These are phyloP conservation scores for Termitomyces sp. DNA, from an alignment of 768 basidiomycete genomes.

Conservation along the genomic window DNA sequence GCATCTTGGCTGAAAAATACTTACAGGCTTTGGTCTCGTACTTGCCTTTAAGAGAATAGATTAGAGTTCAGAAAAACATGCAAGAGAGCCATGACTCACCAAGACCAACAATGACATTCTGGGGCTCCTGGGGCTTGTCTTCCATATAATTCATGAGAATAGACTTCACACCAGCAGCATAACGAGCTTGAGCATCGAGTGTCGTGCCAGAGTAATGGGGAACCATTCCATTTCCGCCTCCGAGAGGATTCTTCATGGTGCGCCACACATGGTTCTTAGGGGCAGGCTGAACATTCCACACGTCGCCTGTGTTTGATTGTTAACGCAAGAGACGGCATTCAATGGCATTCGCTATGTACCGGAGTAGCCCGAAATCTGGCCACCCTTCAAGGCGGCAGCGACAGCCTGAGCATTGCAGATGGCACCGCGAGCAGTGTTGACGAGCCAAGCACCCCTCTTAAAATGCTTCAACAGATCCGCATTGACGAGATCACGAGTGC, in stretches of 20 bases:
- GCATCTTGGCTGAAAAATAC: slow-evolving; percentile 9
- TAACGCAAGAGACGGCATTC: background rate
- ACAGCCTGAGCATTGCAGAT: slow-evolving; percentile 86
- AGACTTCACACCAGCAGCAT: slow-evolving; percentile 66
- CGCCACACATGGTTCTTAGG: slow-evolving; percentile 87
- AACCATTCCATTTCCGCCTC: slow-evolving; percentile 88
- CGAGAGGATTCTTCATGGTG: slow-evolving; percentile 73
- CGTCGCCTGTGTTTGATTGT: slow-evolving; percentile 43
- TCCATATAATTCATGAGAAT: slow-evolving; percentile 72
- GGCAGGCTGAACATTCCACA: slow-evolving; percentile 87
- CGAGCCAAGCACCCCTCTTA: slow-evolving; percentile 90
- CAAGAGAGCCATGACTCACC: slow-evolving; percentile 37
- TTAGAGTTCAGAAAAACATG: background rate
- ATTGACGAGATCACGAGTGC: slow-evolving; percentile 77
- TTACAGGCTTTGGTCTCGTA: slow-evolving; percentile 46
- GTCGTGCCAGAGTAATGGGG: slow-evolving; percentile 88
- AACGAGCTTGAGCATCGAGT: slow-evolving; percentile 84
- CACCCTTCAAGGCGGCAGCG: slow-evolving; percentile 69
- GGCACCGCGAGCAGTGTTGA: slow-evolving; percentile 92
- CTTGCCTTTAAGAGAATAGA: slow-evolving; percentile 24
- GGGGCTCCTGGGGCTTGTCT: slow-evolving; percentile 64
- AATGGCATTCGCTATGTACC: slow-evolving; percentile 20
- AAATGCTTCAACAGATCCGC: slow-evolving; percentile 80
- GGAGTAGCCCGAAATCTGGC: slow-evolving; percentile 64
- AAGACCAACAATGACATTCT: slow-evolving; percentile 77